Percentiles rank a stretch among this genome's conserved stretches.
Evolutionary conservation across 73 alveolate genomes (phyloP).

Genomic region (Paramecium octaurelia): DNA sequence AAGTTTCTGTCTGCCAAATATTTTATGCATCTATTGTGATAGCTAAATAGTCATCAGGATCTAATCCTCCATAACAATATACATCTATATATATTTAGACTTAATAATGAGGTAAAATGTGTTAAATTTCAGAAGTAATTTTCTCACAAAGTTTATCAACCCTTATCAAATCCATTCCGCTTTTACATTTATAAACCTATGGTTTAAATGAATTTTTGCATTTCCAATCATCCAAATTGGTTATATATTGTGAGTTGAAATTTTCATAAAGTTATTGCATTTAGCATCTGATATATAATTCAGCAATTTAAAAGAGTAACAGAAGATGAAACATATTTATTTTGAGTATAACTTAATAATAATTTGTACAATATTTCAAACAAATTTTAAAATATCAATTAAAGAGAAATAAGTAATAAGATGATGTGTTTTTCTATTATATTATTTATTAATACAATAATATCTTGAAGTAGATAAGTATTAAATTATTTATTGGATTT

Average conservation of each 20-base stretch:
- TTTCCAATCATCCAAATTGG: neutral
- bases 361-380: too few species aligned
- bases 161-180: neutral
- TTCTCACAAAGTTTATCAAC: neutral
- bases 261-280: neutral
- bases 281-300: neutral
- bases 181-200: neutral
- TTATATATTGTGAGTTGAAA: neutral
- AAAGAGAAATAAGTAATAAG: too few species aligned
- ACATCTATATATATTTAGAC: neutral
- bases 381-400: neutral
- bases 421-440: too few species aligned
- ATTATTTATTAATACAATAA: too few species aligned
- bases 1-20: neutral
- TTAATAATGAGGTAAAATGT: neutral
- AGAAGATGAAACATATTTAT: neutral
- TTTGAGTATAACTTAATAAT: too few species aligned
- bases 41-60: neutral
- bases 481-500: too few species aligned
- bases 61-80: neutral
- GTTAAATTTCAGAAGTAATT: neutral
- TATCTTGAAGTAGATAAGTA: too few species aligned
- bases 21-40: too few species aligned
- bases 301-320: too few species aligned
- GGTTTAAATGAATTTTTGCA: neutral